phyloP scores from a whole-genome alignment of 2,329 filamentous ascomycete species.

The Alternaria sp. region DNA sequence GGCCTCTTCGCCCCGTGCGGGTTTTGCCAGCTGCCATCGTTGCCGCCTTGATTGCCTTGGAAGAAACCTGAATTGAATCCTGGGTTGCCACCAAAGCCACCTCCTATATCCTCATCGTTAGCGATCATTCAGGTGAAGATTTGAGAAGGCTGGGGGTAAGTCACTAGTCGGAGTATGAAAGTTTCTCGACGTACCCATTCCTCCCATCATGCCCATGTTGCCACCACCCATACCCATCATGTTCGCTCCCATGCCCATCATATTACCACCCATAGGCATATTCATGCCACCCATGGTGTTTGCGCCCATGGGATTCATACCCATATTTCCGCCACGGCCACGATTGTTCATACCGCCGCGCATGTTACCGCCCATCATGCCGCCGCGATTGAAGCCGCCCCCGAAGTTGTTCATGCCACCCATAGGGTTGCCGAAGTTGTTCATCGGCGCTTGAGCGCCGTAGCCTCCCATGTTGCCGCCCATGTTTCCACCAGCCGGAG shows the following conservation, averaged over 20 bases:
- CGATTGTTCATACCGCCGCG: slow-evolving; percentile 60
- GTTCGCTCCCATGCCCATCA: slow-evolving; percentile 53
- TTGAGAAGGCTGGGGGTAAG: slow-evolving; percentile 1
- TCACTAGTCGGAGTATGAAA: slow-evolving; percentile 14
- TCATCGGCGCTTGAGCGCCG: slow-evolving; percentile 52
- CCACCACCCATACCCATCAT: slow-evolving; percentile 48
- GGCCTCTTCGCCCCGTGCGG: slow-evolving; percentile 83
- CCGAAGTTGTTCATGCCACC: slow-evolving; percentile 51
- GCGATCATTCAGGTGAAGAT: slow-evolving; percentile 4
- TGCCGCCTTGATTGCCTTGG: slow-evolving; percentile 57
- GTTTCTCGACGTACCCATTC: slow-evolving; percentile 42
- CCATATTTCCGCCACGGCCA: slow-evolving; percentile 49
- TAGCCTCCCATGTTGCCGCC: slow-evolving; percentile 57
- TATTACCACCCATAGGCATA: slow-evolving; percentile 51
- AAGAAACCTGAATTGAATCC: slow-evolving; percentile 81
- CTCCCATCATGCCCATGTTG: slow-evolving; percentile 48
- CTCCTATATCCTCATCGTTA: slow-evolving; percentile 26
- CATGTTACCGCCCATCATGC: slow-evolving; percentile 50
- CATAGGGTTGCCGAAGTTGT: slow-evolving; percentile 57
- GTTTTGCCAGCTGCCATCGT: slow-evolving; percentile 73
- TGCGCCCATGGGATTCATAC: slow-evolving; percentile 50
- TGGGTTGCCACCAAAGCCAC: slow-evolving; percentile 69
- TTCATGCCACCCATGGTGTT: slow-evolving; percentile 48
- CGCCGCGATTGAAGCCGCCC: slow-evolving; percentile 55
- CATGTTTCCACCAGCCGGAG: slow-evolving; percentile 46